Conservation (phyloP, 345 rosid genomes). For the Eutrema yunnanense region DNA sequence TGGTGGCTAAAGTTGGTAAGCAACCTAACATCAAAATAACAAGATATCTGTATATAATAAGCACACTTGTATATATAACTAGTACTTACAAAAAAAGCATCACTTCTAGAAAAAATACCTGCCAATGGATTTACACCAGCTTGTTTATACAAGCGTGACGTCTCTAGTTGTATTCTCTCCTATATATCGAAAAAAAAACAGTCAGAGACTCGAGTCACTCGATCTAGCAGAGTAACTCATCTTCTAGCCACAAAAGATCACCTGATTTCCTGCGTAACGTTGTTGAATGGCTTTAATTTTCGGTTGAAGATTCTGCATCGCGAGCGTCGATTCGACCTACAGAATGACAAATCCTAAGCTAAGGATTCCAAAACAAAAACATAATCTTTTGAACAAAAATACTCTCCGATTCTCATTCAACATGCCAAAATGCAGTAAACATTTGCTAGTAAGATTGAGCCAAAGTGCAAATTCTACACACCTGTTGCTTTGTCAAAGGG, state of each 20-base stretch:
- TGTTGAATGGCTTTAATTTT: slow-evolving; percentile 96
- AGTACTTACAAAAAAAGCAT: background rate
- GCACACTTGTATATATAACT: background rate
- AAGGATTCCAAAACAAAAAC: background rate
- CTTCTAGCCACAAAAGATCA: slow-evolving; percentile 4
- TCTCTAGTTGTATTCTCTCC: slow-evolving; percentile 97
- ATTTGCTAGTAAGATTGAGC: background rate
- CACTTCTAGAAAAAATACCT: slow-evolving; percentile 38
- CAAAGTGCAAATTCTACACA: slow-evolving; percentile 14
- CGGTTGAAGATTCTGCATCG: slow-evolving; percentile 98
- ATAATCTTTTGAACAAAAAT: background rate
- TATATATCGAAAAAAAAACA: slow-evolving; percentile 15
- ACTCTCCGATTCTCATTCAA: background rate
- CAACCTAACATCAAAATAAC: slow-evolving; percentile 51
- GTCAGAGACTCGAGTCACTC: background rate
- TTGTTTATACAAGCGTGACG: slow-evolving; percentile 82
- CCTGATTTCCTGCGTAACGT: slow-evolving; percentile 98
- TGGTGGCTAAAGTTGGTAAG: slow-evolving; percentile 85
- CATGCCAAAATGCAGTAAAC: background rate
- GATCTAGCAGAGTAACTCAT: background rate
- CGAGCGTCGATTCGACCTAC: slow-evolving; percentile 93
- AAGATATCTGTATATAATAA: slow-evolving; percentile 13
- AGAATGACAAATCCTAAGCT: background rate
- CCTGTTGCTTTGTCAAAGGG: slow-evolving; percentile 94
- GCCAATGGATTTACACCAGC: slow-evolving; percentile 98